Conservation (phyloP, 495 filamentous ascomycete species). For the Lindgomyces ingoldianus region DNA sequence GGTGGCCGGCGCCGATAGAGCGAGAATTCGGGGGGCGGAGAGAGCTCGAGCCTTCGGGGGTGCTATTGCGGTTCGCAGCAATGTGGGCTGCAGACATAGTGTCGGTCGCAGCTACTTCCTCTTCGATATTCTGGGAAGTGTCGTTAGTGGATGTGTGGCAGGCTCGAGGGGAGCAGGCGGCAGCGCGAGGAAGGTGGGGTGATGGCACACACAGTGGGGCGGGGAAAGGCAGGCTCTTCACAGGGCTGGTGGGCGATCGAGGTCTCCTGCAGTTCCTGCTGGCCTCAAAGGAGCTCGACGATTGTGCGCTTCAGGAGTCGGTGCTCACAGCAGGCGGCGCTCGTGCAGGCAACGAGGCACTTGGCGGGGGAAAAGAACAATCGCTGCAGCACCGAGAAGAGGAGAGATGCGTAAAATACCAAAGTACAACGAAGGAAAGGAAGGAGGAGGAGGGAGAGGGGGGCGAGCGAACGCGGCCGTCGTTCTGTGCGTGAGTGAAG, state of each 20-base stretch:
- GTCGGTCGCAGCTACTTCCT: neutral
- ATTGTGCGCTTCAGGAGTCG: slow-evolving; percentile 23
- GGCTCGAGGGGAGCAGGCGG: neutral
- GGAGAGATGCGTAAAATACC: slow-evolving; percentile 29
- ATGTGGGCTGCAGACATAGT: slow-evolving; percentile 63
- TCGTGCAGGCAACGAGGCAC: slow-evolving; percentile 1
- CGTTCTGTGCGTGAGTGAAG: slow-evolving; percentile 9
- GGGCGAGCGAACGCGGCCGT: slow-evolving; percentile 5
- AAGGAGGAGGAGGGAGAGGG: slow-evolving; percentile 9
- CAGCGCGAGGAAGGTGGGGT: neutral
- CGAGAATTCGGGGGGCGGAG: slow-evolving; percentile 87
- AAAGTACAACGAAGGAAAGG: slow-evolving; percentile 37
- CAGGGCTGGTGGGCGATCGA: slow-evolving; percentile 33
- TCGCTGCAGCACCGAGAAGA: slow-evolving; percentile 14
- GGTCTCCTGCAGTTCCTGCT: slow-evolving; percentile 89
- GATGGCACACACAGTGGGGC: slow-evolving; percentile 15
- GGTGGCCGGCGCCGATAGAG: slow-evolving; percentile 75
- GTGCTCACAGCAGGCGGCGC: slow-evolving; percentile 1
- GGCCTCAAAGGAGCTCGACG: slow-evolving; percentile 75
- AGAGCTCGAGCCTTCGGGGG: slow-evolving; percentile 78
- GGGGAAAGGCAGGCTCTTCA: slow-evolving; percentile 15
- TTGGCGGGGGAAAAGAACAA: neutral
- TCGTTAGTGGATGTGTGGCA: too few relatives aligned
- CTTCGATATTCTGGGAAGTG: neutral
- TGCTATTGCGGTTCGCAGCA: slow-evolving; percentile 90